Evolutionary conservation across 768 basidiomycete genomes (phyloP), one percentile per base, ranked within the genome.

Genomic region (Serendipita indica): DNA sequence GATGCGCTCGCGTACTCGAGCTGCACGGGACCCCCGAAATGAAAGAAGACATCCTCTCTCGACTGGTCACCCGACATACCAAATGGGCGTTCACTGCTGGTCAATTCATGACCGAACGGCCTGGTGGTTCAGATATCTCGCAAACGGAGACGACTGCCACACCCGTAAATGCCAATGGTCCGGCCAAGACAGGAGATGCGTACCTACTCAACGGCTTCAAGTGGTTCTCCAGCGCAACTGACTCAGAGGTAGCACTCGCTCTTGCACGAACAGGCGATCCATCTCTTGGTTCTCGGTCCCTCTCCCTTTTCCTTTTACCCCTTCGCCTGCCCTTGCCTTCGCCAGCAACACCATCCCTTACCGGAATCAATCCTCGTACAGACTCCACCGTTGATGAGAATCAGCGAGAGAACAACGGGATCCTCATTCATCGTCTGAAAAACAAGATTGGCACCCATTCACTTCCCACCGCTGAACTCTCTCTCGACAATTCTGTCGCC

Each of bases 221-320:
- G 70, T 88, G 86, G 86, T 88, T 88, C 68, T 86, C 86, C 14
- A 85, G 83, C 63, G 87, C 87, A 1, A 85, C 85, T 0, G 87
- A 89, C 63, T 79, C 82, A 62, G 73, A 89, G 60, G 71, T 87
- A 6, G 77, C 84, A 0, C 73, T 89, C 25, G 84, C 83, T 0
- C 72, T 89, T 3, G 87, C 84, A 3, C 81, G 86, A 34, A 87
- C 86, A 1, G 85, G 83, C 0, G 67, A 77, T 0, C 60, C 66
- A 27, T 32, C 45, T 0, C 3, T n/a, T 5, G 85, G 86, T 3
- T 82, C 85, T 0, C 77, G 79, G 6, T 78, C 77, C 0, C 75
- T 88, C 12, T 87, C 84, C 0, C 78, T 89, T 34, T 88, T 89
- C 71, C 73, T 89, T 30, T 72, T 89, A 39, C 84, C 46, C 34